Evolutionary conservation across 352 stramenopile genomes (phyloP), one percentile per base, ranked within the genome.

Genomic region (Phytophthora macrochlamydospora): DNA sequence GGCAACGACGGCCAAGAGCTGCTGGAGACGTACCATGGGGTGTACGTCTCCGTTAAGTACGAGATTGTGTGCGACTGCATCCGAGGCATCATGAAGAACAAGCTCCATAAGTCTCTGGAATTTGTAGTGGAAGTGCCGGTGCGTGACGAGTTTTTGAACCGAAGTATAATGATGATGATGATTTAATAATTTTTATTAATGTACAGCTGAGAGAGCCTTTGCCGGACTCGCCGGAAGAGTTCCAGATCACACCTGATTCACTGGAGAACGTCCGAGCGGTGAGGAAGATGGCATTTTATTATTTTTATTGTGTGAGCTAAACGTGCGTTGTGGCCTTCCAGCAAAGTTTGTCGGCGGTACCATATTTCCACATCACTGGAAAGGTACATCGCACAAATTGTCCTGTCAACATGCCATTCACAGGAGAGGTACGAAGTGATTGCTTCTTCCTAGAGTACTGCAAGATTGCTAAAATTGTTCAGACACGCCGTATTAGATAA

Each of bases 101-200:
- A 85, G 28, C 62, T 95, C 46, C 84, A 93, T 67, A 90, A 89
- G 51, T 88, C 77, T 8, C 55, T 97, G 30, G 92, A 98, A 75
- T 96, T 98, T 59, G 92, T 98, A 55, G 90, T 98, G 30, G 89
- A 98, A 84, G 86, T 95, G 7, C 90, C 92, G 31, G 78, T 93
- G 28, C 37, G 73, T 55, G 2, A 28, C 18, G 24, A 52, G 30
- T 52, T 32, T 12, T 13, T 33, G 38, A 43, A 7, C 5, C 48
- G n/a, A 45, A 35, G 63, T 28, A 46, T 24, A 38, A 28, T 40
- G 24, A 29, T 42, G 64, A 35, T 45, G 14, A 37, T 13, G 24
- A 13, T 49, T 18, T 62, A 0, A 50, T 49, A 32, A 59, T 18
- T 54, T 58, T 2, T 64, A 29, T 35, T 33, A 31, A 18, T 49